phyloP scores from a whole-genome alignment of 2,329 filamentous ascomycete species.

The Claviceps pazoutovae region DNA sequence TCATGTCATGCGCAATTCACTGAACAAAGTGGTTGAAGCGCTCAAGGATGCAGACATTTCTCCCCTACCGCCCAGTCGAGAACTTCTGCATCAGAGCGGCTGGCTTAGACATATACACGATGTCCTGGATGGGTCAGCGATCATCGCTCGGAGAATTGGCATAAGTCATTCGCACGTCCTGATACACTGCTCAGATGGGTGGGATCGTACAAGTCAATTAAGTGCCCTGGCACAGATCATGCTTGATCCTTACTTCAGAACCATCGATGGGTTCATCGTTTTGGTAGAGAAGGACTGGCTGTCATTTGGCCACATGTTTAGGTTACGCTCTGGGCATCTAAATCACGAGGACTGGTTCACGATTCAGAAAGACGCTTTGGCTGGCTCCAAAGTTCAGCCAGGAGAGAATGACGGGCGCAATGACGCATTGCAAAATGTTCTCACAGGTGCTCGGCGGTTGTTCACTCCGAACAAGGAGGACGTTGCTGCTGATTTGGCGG shows the following conservation, averaged over 20 bases:
- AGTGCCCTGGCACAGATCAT: slow-evolving; percentile 85
- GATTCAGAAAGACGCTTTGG: slow-evolving; percentile 68
- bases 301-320: slow-evolving; percentile 96
- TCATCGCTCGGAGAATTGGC: slow-evolving; percentile 79
- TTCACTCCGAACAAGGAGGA: slow-evolving; percentile 55
- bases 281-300: slow-evolving; percentile 96
- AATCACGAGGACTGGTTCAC: slow-evolving; percentile 91
- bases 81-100: slow-evolving; percentile 66
- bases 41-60: slow-evolving; percentile 88
- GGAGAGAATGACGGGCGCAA: slow-evolving; percentile 46
- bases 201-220: slow-evolving; percentile 93
- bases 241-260: slow-evolving; percentile 89
- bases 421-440: slow-evolving; percentile 73
- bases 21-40: slow-evolving; percentile 76
- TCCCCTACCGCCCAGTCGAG: slow-evolving; percentile 65
- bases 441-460: slow-evolving; percentile 83
- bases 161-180: slow-evolving; percentile 88
- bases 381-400: slow-evolving; percentile 46
- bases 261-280: slow-evolving; percentile 85
- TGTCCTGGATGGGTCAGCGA: slow-evolving; percentile 68
- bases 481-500: slow-evolving; percentile 43
- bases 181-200: slow-evolving; percentile 96
- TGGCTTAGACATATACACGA: slow-evolving; percentile 85
- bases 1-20: slow-evolving; percentile 88
- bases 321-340: slow-evolving; percentile 75